These are phyloP conservation scores for Trametes sanguinea DNA, from an alignment of 768 basidiomycete genomes.

Conservation along the genomic window DNA sequence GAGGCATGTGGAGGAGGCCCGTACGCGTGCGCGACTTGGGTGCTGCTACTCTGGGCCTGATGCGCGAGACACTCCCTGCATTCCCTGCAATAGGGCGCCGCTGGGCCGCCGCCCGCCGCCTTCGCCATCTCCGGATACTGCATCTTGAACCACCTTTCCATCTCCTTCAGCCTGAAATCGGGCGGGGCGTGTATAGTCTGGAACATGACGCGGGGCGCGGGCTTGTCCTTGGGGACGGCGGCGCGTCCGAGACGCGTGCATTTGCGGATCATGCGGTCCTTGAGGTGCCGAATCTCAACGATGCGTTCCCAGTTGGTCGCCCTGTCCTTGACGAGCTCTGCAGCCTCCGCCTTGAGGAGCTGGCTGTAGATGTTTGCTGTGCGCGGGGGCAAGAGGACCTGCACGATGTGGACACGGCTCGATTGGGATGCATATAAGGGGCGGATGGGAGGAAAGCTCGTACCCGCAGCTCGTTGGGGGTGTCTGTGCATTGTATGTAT, in stretches of 20 bases:
- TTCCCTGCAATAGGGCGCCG: constrained; percentile 23
- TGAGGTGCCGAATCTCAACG: constrained; percentile 72
- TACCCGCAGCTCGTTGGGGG: constrained; percentile 74
- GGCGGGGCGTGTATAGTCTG: constrained; percentile 67
- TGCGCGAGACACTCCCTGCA: constrained; percentile 26
- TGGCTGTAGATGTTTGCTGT: constrained; percentile 68
- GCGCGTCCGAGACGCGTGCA: constrained; percentile 63
- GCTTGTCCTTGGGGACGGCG: constrained; percentile 42
- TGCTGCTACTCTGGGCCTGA: constrained; percentile 14
- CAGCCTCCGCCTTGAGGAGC: constrained; percentile 60
- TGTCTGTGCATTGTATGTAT: constrained; percentile 76
- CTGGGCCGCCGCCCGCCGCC: neutral
- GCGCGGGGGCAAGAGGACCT: constrained; percentile 64
- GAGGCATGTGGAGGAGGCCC: neutral
- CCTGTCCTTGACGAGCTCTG: constrained; percentile 60
- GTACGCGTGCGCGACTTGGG: constrained; percentile 11
- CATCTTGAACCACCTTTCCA: constrained; percentile 74
- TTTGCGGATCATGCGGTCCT: constrained; percentile 82
- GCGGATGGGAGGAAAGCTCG: neutral
- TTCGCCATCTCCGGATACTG: constrained; percentile 35
- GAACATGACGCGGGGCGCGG: constrained; percentile 49
- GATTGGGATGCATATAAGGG: neutral
- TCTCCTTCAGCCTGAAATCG: constrained; percentile 76
- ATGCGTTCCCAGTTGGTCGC: constrained; percentile 67
- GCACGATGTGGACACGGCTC: neutral